Base-by-base conservation (phyloP, 176 grass and related monocot species). In the Aegilops sharonensis region DNA sequence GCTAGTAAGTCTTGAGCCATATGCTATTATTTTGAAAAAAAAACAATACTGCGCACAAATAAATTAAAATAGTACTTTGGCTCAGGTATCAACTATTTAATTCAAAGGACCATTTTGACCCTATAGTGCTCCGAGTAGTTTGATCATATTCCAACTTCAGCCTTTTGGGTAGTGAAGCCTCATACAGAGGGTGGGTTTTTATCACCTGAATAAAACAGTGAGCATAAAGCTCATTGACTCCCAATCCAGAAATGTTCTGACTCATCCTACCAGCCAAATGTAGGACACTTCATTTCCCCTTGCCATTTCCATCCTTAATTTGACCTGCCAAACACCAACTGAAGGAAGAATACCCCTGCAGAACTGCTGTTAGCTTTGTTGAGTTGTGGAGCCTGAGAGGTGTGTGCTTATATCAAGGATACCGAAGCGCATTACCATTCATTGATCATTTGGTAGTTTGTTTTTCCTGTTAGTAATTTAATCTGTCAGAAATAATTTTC, bases 131-230 rank as follows among this genome's bases (percentile, higher is more conserved):
- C 11, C 1, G 1, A 84, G 85, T 99, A 86, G 89, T 54, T 90
- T n/a, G 97, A 99, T 67, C 90, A 96, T 86, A 91, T 99, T 86
- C 97, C 80, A 29, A 88, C 89, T 65, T 91, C 92, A 45, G 89
- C 97, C 57, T 94, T 92, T 89, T 94, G 86, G 88, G 87, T 92
- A 81, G 88, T 95, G 76, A 95, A 95, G 79, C 82, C 90, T 85
- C 62, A 89, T 83, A 35, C 91, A 68, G 97, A 98, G 48, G 78
- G 60, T 79, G n/a, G 23, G 77, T 23, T 18, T 79, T 42, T 25
- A 15, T 79, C 1, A 43, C 37, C 60, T 65, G 37, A 65, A 47
- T 80, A 80, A 8, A 80, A 80, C 40, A 64, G 62, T 31, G 10
- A 80, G 59, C 59, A 79, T 47, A 50, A 50, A 15, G 9, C 36